Conservation (phyloP, 2,329 filamentous ascomycete species). For the Botrytis sinoallii region DNA sequence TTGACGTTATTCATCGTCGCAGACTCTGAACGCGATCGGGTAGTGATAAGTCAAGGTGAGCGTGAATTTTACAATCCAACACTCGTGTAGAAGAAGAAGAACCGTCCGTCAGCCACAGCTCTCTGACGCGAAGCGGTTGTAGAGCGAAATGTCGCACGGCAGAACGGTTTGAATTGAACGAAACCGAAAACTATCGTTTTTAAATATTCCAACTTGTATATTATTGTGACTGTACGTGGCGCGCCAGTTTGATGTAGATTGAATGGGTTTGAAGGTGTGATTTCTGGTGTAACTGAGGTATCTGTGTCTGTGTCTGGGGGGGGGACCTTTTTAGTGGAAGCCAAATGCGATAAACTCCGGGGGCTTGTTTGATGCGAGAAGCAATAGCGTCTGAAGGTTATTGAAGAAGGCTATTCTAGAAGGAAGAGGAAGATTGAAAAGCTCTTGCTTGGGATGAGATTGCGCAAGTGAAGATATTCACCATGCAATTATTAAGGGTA, state of each 20-base stretch:
- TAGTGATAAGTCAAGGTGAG: constrained; percentile 22
- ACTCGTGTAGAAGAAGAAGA: constrained; percentile 17
- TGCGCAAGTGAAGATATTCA: constrained; percentile 6
- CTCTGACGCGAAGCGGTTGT: constrained; percentile 33
- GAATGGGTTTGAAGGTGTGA: constrained; percentile 1
- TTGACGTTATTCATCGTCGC: constrained; percentile 39
- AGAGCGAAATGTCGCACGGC: constrained; percentile 25
- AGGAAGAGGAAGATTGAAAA: not conserved
- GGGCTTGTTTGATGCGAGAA: constrained; percentile 3
- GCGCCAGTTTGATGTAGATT: constrained; percentile 13
- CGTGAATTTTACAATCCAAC: constrained; percentile 26
- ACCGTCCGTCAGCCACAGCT: constrained; percentile 32
- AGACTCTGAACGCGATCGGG: constrained; percentile 29
- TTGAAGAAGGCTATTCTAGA: not conserved
- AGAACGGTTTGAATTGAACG: not conserved
- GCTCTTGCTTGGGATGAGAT: not conserved
- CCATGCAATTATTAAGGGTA: not conserved
- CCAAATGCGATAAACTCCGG: constrained; percentile 12
- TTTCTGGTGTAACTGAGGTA: constrained; percentile 1
- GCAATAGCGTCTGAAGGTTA: not conserved
- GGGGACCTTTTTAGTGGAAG: not conserved
- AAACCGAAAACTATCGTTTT: constrained; percentile 4
- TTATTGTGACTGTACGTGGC: not conserved
- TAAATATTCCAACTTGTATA: not conserved
- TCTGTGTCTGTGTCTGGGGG: not conserved